Base-by-base conservation (phyloP, 768 basidiomycete species). In the Termitomyces bulborhizus region DNA sequence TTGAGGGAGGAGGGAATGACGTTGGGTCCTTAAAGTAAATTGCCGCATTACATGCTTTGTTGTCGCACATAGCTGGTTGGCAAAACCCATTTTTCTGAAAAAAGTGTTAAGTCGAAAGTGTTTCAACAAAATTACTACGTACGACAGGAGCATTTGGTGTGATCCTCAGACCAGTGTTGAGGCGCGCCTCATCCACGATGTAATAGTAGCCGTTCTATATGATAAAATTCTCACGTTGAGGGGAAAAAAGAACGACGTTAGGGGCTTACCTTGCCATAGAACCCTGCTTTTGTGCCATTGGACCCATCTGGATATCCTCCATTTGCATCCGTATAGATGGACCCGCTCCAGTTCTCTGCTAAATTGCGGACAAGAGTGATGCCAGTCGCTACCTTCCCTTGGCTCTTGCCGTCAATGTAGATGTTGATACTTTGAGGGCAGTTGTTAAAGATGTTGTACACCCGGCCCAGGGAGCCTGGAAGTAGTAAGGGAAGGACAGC, bases 101-200 rank as follows among this genome's bases (percentile, higher is more conserved):
- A 12, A 34, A 8, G 11, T 3, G 3, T 32, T 26, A 1, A 55
- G 45, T 21, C 32, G 51, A 15, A 26, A 3, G 11, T 9, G 32
- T 8, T 47, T 7, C 5, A 24, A 16, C 7, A 21, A 46, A 36
- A 47, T 29, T 46, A 5, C 24, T 34, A 54, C 65, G 32, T 52
- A 68, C 69, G 9, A 57, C 46, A 29, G 65, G 50, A 16, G 51
- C 55, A 24, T 56, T 53, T 3, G 70, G 70, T 0, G 55, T 52
- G 34, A 73, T 69, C n/a, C 61, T 65, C 7, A 73, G 61, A 5
- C 66, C 72, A 9, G 64, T 67, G 24, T 71, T 73, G 57, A 71
- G 66, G n/a, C 66, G 57, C 18, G 64, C 56, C 3, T 61, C 47
- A 51, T 70, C 68, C 32, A 70, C 68, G 27, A 72, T 62, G 41